Evolutionary conservation across 1,284 basidiomycete genomes (phyloP), one percentile per base, ranked within the genome.

Genomic region (Cryptococcus depauperatus): DNA sequence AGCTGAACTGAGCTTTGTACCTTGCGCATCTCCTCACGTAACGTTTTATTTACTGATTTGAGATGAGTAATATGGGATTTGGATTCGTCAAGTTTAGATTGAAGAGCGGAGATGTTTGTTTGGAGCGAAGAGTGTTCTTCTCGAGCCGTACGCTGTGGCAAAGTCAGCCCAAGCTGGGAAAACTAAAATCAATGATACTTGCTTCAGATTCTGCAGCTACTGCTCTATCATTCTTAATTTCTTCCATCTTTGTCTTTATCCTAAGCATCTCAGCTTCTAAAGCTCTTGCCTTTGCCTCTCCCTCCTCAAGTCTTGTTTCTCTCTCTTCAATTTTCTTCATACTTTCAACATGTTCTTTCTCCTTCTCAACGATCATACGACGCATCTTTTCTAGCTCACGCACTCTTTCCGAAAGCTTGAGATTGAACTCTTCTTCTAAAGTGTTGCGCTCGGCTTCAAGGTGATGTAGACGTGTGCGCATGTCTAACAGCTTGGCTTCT

Each of bases 21-120:
- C 67, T 95, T 95, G 37, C 88, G 81, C 46, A 96, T 70, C 64
- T 96, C 91, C 47, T 95, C 91, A 11, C 88, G 81, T 14, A 95
- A 72, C 0, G 81, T 86, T 84, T 89, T 90, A 67, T 88, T 91
- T 45, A 57, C 57, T 16, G 48, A 44, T 26, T 58, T 55, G 4
- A 69, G 53, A 16, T 61, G 59, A 3, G 52, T 50, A 11, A 58
- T 47, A 19, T 55, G 56, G 11, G 56, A 45, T 47, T 61, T 64
- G 34, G 64, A 56, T 19, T 73, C 71, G n/a, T 70, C 66, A 14
- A 74, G 58, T 37, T 73, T 67, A 0, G 58, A 42, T 43, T 70
- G 65, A 19, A 73, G 57, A 7, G 57, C 60, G 2, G 56, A 35
- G 1, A 70, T 57, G 16, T 69, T 61, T 11, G 55, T 54, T 29